Conservation (phyloP, 352 stramenopile genomes). For the Globisporangium lucens region DNA sequence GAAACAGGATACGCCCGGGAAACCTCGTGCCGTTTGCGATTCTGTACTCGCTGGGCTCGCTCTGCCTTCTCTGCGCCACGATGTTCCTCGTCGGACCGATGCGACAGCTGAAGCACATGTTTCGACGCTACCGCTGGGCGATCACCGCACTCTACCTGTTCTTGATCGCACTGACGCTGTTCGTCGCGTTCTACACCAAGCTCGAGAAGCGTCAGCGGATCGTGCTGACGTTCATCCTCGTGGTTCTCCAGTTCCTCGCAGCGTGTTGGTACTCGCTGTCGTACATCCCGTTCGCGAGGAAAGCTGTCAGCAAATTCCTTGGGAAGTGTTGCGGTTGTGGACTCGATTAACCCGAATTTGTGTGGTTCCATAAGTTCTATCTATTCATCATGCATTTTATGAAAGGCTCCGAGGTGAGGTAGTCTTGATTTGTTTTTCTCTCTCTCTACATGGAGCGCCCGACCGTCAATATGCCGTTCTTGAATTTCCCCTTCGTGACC, state of each 20-base stretch:
- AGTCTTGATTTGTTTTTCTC: too few species aligned
- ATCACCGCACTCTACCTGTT: constrained; percentile 49
- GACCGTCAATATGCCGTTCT: constrained; percentile 73
- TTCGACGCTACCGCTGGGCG: constrained; percentile 35
- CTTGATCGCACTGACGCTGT: constrained; percentile 36
- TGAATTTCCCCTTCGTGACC: constrained; percentile 71
- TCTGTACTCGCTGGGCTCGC: constrained; percentile 51
- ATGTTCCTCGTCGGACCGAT: constrained; percentile 39
- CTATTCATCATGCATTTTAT: constrained; percentile 1
- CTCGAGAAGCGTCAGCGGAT: constrained; percentile 19
- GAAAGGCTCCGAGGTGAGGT: neutral
- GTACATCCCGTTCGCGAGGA: constrained; percentile 78
- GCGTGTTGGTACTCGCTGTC: constrained; percentile 77
- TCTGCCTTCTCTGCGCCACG: constrained; percentile 36
- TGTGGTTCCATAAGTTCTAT: constrained; percentile 3
- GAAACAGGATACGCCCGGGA: constrained; percentile 4
- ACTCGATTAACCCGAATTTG: neutral
- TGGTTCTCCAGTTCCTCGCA: constrained; percentile 66
- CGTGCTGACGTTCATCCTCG: constrained; percentile 46
- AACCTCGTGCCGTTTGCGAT: constrained; percentile 33
- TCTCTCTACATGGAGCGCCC: constrained; percentile 22
- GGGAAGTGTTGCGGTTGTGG: constrained; percentile 10
- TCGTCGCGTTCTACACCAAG: constrained; percentile 35
- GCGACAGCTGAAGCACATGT: constrained; percentile 66
- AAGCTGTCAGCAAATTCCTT: constrained; percentile 22